Evolutionary conservation across 495 filamentous ascomycete species (phyloP).

Genomic region (Pseudoneurospora amorphoporcata): DNA sequence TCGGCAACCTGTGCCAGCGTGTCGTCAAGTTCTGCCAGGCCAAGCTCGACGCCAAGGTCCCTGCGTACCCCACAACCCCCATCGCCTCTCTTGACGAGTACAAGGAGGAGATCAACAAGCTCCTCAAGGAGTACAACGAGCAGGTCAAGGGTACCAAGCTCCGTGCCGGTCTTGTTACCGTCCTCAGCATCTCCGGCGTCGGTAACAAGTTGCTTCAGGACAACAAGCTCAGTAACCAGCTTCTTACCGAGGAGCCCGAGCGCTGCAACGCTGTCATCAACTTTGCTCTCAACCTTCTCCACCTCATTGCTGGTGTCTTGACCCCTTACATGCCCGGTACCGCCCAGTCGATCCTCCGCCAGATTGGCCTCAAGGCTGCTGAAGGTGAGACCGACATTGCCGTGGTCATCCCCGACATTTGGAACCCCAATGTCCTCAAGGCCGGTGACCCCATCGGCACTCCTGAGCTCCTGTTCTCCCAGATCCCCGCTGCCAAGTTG

Average conservation of each 20-base stretch:
- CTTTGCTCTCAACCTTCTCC: constrained; percentile 68
- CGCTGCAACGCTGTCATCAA: constrained; percentile 70
- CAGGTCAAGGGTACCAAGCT: constrained; percentile 69
- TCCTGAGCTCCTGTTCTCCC: constrained; percentile 72
- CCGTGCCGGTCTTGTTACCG: constrained; percentile 55
- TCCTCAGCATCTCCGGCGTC: constrained; percentile 45
- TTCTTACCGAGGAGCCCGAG: constrained; percentile 58
- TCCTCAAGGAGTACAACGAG: constrained; percentile 58
- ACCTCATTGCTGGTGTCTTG: constrained; percentile 66
- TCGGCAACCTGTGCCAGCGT: constrained; percentile 91
- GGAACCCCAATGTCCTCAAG: constrained; percentile 50
- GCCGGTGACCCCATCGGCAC: constrained; percentile 74
- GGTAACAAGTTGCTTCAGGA: constrained; percentile 85
- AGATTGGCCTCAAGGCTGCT: constrained; percentile 44
- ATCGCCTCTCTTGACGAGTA: constrained; percentile 29
- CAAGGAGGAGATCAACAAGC: constrained; percentile 47
- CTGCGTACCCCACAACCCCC: constrained; percentile 45
- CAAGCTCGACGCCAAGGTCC: constrained; percentile 58
- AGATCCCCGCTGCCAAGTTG: constrained; percentile 44
- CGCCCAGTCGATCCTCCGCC: constrained; percentile 59
- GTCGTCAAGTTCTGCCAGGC: constrained; percentile 84
- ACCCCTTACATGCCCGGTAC: constrained; percentile 81
- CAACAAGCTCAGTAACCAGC: constrained; percentile 48
- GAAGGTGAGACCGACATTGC: constrained; percentile 27
- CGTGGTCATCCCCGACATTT: constrained; percentile 59